Evolutionary conservation across 169 alveolate species (phyloP).

Genomic region (Cryptosporidium andersoni): DNA sequence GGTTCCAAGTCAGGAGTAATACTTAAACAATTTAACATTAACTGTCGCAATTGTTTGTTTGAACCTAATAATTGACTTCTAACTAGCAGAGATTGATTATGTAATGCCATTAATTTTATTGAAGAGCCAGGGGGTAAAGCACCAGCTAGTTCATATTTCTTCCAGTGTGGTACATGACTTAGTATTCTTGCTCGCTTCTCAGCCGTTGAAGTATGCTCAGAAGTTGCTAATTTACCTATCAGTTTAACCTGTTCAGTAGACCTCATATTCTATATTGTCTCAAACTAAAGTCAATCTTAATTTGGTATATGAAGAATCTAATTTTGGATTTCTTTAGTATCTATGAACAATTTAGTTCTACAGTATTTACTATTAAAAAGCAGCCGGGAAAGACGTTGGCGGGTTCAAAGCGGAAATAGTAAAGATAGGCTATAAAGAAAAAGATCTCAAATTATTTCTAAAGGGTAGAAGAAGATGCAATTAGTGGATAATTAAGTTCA

Average conservation of each 20-base stretch:
- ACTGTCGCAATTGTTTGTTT: conserved; percentile 53
- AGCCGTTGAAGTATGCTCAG: conserved; percentile 68
- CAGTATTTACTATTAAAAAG: too few species aligned
- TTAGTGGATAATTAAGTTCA: too few species aligned
- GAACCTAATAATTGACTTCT: conserved; percentile 64
- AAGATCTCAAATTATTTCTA: too few species aligned
- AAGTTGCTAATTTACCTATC: conserved; percentile 64
- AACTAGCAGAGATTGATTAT: conserved; percentile 51
- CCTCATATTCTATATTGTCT: conserved; percentile 26
- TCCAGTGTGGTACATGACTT: conserved; percentile 70
- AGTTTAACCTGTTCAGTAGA: conserved; percentile 70
- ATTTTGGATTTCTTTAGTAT: too few species aligned
- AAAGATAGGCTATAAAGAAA: not conserved
- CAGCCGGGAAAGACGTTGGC: too few species aligned
- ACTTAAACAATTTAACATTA: conserved; percentile 54
- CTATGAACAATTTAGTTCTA: too few species aligned
- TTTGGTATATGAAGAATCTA: not conserved
- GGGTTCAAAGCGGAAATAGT: not conserved
- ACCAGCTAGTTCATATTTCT: conserved; percentile 64
- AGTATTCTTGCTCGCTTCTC: conserved; percentile 64
- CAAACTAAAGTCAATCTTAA: not conserved
- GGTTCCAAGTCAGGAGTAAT: conserved; percentile 68
- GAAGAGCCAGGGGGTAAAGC: conserved; percentile 69
- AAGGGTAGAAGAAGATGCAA: too few species aligned
- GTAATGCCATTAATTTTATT: conserved; percentile 50